Percentiles rank a stretch among this genome's conserved stretches.
Evolutionary conservation across 2,329 filamentous ascomycete species (phyloP).

Genomic region (Microdochium bolleyi): DNA sequence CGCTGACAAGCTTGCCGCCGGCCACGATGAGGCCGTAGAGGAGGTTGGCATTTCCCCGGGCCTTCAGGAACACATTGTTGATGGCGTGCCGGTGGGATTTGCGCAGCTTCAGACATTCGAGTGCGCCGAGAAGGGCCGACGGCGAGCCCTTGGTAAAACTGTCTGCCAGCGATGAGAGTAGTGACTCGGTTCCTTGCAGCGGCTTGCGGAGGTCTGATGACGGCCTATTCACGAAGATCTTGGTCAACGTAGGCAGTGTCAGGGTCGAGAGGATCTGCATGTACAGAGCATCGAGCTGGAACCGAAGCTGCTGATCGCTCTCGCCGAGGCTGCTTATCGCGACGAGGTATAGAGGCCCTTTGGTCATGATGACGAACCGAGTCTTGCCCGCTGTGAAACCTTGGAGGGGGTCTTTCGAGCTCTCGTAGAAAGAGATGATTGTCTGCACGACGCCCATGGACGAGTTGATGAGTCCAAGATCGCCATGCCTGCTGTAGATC

Average conservation of each 20-base stretch:
- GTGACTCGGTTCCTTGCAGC: slow-evolving; percentile 80
- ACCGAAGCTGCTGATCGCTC: slow-evolving; percentile 78
- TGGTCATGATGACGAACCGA: slow-evolving; percentile 76
- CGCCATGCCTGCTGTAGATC: slow-evolving; percentile 92
- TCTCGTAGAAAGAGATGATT: slow-evolving; percentile 94
- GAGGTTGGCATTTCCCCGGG: slow-evolving; percentile 60
- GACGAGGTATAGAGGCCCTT: slow-evolving; percentile 85
- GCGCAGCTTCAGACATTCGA: slow-evolving; percentile 88
- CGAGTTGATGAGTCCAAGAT: slow-evolving; percentile 80
- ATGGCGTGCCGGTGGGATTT: slow-evolving; percentile 82
- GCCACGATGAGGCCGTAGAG: slow-evolving; percentile 93
- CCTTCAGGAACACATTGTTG: slow-evolving; percentile 78
- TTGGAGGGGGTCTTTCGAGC: slow-evolving; percentile 65
- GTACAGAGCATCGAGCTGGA: slow-evolving; percentile 87
- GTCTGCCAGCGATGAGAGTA: slow-evolving; percentile 87
- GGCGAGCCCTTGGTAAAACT: slow-evolving; percentile 91
- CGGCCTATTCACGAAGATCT: slow-evolving; percentile 81
- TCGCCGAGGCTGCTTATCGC: slow-evolving; percentile 90
- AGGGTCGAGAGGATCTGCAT: slow-evolving; percentile 97
- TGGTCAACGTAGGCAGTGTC: slow-evolving; percentile 77
- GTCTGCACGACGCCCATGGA: slow-evolving; percentile 96
- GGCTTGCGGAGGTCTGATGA: slow-evolving; percentile 91
- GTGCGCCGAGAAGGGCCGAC: slow-evolving; percentile 76
- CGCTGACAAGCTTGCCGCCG: slow-evolving; percentile 86
- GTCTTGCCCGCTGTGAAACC: slow-evolving; percentile 83